phyloP scores from a whole-genome alignment of 2,329 filamentous ascomycete genomes.

The Ampelomyces quisqualis region DNA sequence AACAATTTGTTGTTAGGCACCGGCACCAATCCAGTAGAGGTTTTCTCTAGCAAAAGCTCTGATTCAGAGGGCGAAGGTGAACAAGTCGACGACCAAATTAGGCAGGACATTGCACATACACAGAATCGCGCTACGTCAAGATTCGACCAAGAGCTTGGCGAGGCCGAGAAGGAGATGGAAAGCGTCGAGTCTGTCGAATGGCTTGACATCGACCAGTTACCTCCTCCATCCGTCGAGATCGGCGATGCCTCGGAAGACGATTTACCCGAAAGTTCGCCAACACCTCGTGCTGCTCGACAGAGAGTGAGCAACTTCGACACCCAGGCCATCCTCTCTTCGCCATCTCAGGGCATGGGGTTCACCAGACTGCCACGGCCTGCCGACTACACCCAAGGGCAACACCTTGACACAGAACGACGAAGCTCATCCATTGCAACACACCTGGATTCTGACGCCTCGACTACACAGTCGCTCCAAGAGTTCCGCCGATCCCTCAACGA shows the following conservation, averaged over 20 bases:
- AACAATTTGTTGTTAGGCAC: constrained; percentile 7
- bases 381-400: constrained; percentile 5
- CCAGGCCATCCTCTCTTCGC: constrained; percentile 40
- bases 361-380: constrained; percentile 11
- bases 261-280: constrained; percentile 28
- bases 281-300: constrained; percentile 29
- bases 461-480: constrained; percentile 37
- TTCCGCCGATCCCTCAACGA: constrained; percentile 37
- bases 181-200: constrained; percentile 21
- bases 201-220: constrained; percentile 1
- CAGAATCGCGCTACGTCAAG: not conserved
- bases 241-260: constrained; percentile 10
- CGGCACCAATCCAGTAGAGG: constrained; percentile 20
- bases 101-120: constrained; percentile 2
- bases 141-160: constrained; percentile 5
- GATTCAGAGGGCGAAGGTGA: constrained; percentile 7
- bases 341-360: constrained; percentile 16
- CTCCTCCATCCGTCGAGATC: constrained; percentile 2
- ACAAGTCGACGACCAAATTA: constrained; percentile 5
- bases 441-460: constrained; percentile 28
- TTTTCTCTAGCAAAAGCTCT: constrained; percentile 21
- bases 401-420: constrained; percentile 1
- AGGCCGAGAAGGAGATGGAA: constrained; percentile 3
- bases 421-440: constrained; percentile 16
- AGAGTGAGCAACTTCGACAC: constrained; percentile 31